A percentile compares a stretch with the other conserved stretches of the same genome.
phyloP scores from a whole-genome alignment of 768 basidiomycete species.

The Lactarius sp. region DNA sequence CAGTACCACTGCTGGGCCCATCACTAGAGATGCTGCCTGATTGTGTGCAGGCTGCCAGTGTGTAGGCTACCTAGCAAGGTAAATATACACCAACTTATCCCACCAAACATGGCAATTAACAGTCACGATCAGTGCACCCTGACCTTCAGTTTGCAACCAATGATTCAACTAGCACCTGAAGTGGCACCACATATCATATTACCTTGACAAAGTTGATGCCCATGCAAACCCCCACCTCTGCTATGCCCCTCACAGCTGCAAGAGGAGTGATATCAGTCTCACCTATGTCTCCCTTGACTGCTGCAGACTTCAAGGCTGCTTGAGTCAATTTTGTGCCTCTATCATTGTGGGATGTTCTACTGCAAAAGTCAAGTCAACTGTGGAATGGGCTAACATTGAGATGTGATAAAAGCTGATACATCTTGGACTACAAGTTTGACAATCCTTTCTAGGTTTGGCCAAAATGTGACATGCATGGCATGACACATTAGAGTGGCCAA shows the following conservation, averaged over 20 bases:
- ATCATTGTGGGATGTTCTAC: too few species aligned
- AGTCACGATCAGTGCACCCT: conserved; percentile 50
- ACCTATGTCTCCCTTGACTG: not conserved
- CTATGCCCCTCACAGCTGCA: too few species aligned
- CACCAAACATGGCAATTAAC: not conserved
- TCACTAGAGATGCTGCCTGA: conserved; percentile 17
- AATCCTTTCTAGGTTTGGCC: conserved; percentile 52
- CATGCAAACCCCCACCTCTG: too few species aligned
- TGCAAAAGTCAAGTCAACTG: conserved; percentile 83
- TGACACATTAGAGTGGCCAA: conserved; percentile 97
- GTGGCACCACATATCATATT: conserved; percentile 40
- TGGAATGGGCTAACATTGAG: conserved; percentile 91
- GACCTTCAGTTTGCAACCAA: conserved; percentile 50
- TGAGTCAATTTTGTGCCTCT: conserved; percentile 84
- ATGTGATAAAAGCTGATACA: conserved; percentile 36
- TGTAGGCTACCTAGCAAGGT: conserved; percentile 44
- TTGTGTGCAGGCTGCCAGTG: conserved; percentile 28
- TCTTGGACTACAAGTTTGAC: not conserved
- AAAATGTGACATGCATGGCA: conserved; percentile 72
- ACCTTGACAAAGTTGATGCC: too few species aligned
- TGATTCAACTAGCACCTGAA: too few species aligned
- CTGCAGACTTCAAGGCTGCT: conserved; percentile 69
- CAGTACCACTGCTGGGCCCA: not conserved
- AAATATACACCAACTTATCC: conserved; percentile 23
- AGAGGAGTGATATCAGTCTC: too few species aligned